These are phyloP conservation scores for Karstenula rhodostoma DNA, from an alignment of 2,329 filamentous ascomycete genomes.

Conservation along the genomic window DNA sequence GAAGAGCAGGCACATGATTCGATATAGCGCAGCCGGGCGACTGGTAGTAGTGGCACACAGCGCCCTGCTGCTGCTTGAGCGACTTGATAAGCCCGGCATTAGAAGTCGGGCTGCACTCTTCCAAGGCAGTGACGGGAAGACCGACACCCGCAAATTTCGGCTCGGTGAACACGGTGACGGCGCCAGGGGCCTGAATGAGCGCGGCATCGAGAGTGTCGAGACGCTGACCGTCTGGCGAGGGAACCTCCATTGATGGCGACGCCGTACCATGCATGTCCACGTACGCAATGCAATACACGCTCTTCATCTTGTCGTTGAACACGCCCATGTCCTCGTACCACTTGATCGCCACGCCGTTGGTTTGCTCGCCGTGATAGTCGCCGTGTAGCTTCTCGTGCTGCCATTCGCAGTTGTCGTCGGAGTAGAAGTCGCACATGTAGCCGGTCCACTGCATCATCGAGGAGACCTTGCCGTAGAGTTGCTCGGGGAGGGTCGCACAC, in stretches of 20 bases:
- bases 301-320: not conserved
- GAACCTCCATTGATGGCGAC: too few relatives aligned
- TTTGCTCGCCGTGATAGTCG: not conserved
- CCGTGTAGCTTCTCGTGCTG: not conserved
- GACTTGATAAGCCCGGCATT: conserved; percentile 1
- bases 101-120: conserved; percentile 8
- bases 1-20: conserved; percentile 7
- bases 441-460: not conserved
- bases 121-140: not conserved
- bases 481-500: not conserved
- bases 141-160: not conserved
- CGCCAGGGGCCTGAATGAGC: not conserved
- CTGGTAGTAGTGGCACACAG: conserved; percentile 10
- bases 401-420: not conserved
- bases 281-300: not conserved
- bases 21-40: not conserved
- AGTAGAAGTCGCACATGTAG: not conserved
- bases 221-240: too few relatives aligned
- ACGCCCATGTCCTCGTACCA: not conserved
- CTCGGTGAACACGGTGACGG: not conserved
- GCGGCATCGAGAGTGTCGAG: not conserved
- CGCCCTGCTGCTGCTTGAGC: conserved; percentile 7
- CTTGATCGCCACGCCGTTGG: not conserved
- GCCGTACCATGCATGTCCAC: not conserved
- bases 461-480: not conserved